Conservation (phyloP, 352 stramenopile species). For the Hyaloperonospora brassicae region DNA sequence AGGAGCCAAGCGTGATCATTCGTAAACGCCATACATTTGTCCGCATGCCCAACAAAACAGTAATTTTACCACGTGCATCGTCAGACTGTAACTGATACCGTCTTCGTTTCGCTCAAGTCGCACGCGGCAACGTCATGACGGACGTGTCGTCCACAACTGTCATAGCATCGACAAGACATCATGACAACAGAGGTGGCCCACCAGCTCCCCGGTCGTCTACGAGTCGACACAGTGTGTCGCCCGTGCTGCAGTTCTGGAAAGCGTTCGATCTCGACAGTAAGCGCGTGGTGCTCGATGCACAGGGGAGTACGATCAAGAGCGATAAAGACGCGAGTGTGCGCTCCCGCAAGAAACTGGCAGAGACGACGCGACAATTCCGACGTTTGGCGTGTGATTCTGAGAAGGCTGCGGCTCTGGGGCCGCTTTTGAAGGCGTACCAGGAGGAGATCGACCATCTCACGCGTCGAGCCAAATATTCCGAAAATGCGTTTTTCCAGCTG, state of each 20-base stretch:
- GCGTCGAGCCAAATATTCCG: slow-evolving; percentile 84
- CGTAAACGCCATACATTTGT: too few relatives aligned
- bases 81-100: slow-evolving; percentile 1
- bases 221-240: slow-evolving; percentile 27
- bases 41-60: too few relatives aligned
- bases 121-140: slow-evolving; percentile 25
- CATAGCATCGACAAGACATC: not conserved
- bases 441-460: slow-evolving; percentile 90
- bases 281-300: slow-evolving; percentile 63
- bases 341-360: slow-evolving; percentile 78
- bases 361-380: slow-evolving; percentile 79
- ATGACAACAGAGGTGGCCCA: slow-evolving; percentile 9
- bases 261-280: slow-evolving; percentile 85
- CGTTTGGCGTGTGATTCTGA: slow-evolving; percentile 55
- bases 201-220: slow-evolving; percentile 11
- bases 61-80: too few relatives aligned
- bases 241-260: slow-evolving; percentile 81
- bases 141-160: slow-evolving; percentile 5
- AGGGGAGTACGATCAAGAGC: slow-evolving; percentile 73
- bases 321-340: slow-evolving; percentile 74
- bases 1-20: too few relatives aligned
- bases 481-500: slow-evolving; percentile 85
- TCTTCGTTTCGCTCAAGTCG: slow-evolving; percentile 18
- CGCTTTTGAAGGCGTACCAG: slow-evolving; percentile 85
- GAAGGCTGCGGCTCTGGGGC: slow-evolving; percentile 47